Conservation (phyloP, 2,329 filamentous ascomycete genomes). For the Penicillium sp. region DNA sequence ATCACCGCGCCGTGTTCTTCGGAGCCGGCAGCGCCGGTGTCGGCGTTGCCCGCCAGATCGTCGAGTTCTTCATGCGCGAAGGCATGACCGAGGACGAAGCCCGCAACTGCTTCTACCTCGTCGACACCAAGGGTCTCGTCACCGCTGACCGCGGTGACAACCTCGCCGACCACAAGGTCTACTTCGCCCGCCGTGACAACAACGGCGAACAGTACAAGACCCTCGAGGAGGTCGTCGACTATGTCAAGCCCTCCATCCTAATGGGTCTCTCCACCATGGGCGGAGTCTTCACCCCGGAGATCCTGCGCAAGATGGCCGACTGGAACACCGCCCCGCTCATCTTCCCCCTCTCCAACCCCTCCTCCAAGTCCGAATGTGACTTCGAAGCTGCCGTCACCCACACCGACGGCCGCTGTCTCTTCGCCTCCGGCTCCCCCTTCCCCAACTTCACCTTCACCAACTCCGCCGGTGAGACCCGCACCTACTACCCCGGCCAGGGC, state of each 20-base stretch:
- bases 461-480: conserved; percentile 55
- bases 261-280: conserved; percentile 93
- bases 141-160: conserved; percentile 89
- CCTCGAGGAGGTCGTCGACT: conserved; percentile 86
- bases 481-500: conserved; percentile 76
- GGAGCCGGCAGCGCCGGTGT: conserved; percentile 94
- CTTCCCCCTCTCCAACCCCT: conserved; percentile 94
- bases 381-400: conserved; percentile 88
- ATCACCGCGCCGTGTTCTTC: conserved; percentile 94
- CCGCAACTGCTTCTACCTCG: conserved; percentile 89
- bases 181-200: conserved; percentile 64
- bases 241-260: conserved; percentile 90
- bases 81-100: conserved; percentile 85
- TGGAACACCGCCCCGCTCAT: conserved; percentile 79
- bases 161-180: conserved; percentile 80
- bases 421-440: conserved; percentile 94
- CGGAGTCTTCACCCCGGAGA: conserved; percentile 85
- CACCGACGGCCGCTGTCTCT: conserved; percentile 88
- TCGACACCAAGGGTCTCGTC: conserved; percentile 94
- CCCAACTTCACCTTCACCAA: conserved; percentile 64
- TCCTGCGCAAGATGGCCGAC: conserved; percentile 62
- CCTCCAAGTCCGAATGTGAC: conserved; percentile 95
- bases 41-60: conserved; percentile 95
- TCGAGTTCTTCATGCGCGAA: conserved; percentile 92
- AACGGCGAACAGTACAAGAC: conserved; percentile 65